Conservation (phyloP, 495 filamentous ascomycete genomes). For the Talaromyces nanjingensis region DNA sequence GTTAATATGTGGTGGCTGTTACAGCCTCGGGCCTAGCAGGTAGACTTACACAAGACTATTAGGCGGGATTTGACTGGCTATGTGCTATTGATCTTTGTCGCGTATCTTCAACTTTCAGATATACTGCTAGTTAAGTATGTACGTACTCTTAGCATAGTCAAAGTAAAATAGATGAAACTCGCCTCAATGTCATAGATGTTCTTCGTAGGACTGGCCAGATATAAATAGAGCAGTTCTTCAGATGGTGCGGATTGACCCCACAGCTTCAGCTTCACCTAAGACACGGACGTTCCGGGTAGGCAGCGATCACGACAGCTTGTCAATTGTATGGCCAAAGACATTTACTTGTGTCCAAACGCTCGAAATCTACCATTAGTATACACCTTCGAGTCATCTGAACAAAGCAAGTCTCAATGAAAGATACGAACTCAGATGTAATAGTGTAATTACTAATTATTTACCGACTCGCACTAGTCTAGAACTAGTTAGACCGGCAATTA, state of each 20-base stretch:
- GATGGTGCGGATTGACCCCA: neutral
- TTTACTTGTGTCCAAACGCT: neutral
- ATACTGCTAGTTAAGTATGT: neutral
- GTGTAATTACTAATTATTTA: neutral
- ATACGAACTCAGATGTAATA: neutral
- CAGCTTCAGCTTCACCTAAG: neutral
- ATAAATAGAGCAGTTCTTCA: neutral
- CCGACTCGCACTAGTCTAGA: neutral
- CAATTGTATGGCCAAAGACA: neutral
- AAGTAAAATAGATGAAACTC: neutral
- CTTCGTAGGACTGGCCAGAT: neutral
- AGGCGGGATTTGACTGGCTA: neutral
- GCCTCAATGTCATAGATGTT: neutral
- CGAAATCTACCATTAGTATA: neutral
- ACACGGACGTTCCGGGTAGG: neutral
- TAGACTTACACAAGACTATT: neutral
- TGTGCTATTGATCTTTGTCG: neutral
- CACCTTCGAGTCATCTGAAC: neutral
- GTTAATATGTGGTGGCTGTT: neutral
- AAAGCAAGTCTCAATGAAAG: neutral
- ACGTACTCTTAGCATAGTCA: neutral
- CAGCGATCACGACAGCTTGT: neutral
- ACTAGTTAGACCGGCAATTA: neutral
- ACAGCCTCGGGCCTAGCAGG: neutral
- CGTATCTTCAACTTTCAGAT: neutral